These are phyloP conservation scores for Candida arabinofermentans DNA, from an alignment of 805 yeast genomes.

Conservation along the genomic window DNA sequence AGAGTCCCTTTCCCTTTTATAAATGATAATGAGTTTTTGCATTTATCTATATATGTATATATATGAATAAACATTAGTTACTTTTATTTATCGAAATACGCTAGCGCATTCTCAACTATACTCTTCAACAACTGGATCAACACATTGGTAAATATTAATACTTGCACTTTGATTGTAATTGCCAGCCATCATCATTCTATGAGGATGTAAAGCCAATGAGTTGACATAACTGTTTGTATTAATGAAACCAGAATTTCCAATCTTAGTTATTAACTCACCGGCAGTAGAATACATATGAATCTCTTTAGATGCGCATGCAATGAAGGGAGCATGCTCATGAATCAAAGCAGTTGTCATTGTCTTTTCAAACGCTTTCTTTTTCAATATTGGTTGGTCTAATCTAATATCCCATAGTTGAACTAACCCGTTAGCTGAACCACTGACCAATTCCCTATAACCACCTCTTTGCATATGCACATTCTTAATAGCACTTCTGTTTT, in stretches of 20 bases:
- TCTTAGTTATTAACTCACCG: slow-evolving; percentile 66
- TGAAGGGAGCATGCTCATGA: slow-evolving; percentile 95
- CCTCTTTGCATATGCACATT: slow-evolving; percentile 96
- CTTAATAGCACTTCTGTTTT: slow-evolving; percentile 38
- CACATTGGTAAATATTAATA: slow-evolving; percentile 58
- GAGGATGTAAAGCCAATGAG: slow-evolving; percentile 81
- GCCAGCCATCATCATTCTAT: slow-evolving; percentile 88
- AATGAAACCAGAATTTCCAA: slow-evolving; percentile 36
- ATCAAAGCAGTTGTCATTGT: slow-evolving; percentile 67
- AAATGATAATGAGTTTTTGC: too few species aligned
- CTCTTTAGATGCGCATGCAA: slow-evolving; percentile 80
- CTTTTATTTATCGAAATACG: too few species aligned
- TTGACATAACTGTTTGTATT: slow-evolving; percentile 55
- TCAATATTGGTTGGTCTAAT: slow-evolving; percentile 60
- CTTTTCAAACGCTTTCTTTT: slow-evolving; percentile 50
- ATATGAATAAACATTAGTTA: too few species aligned
- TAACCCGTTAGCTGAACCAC: slow-evolving; percentile 78
- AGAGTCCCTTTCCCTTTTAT: too few species aligned
- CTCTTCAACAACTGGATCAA: slow-evolving; percentile 26
- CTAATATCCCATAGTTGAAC: slow-evolving; percentile 92
- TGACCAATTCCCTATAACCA: slow-evolving; percentile 83
- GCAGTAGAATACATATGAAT: slow-evolving; percentile 82
- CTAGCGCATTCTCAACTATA: slow-evolving; percentile 2
- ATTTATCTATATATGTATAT: too few species aligned
- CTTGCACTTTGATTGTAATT: slow-evolving; percentile 74